Base-by-base conservation (phyloP, 345 rosid species). In the Ailanthus altissimus region DNA sequence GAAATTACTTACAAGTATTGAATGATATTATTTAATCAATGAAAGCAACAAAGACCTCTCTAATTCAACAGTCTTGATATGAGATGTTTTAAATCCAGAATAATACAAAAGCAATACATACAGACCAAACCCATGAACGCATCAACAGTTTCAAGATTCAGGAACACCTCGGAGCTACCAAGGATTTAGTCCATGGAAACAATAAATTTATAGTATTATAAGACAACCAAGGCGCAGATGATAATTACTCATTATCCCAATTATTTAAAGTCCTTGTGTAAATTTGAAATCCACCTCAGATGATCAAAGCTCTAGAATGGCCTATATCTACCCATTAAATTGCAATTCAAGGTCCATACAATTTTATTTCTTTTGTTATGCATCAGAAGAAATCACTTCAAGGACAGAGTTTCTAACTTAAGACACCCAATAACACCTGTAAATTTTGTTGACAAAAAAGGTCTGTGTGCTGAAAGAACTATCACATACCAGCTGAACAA, bases 401-500 rank as follows among this genome's bases (percentile, higher is more conserved):
- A 57, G 46, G 20, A 50, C 16, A 62, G 49, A 57, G 46, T 16
- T 50, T 25, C 60, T 46, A 67, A 53, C 16, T 53, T 32, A 8
- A 1, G 15, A 32, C 43, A 38, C 20, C 28, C 32, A 51, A 2
- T 36, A 36, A 28, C 21, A 9, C 16, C 23, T 14, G 26, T 43
- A 58, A 18, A 54, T 75, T 8, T 53, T 38, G 20, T 49, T 20
- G 53, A 51, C 50, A 43, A 79, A 8, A 40, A 15, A 5, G 7
- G 49, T 28, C 57, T 14, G 47, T 18, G 10, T 69, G 15, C 65
- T 23, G 40, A 50, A 38, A 15, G 42, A 23, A 16, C 1, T 38
- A 15, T 25, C 8, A 78, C 84, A 0, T 89, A 92, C 98, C 98
- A 96, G 77, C 28, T 92, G 91, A 85, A 86, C 87, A 67, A 96